These are phyloP conservation scores for Umbelopsis sp. DNA, from an alignment of 192 early-diverging fungal genomes.

Conservation along the genomic window DNA sequence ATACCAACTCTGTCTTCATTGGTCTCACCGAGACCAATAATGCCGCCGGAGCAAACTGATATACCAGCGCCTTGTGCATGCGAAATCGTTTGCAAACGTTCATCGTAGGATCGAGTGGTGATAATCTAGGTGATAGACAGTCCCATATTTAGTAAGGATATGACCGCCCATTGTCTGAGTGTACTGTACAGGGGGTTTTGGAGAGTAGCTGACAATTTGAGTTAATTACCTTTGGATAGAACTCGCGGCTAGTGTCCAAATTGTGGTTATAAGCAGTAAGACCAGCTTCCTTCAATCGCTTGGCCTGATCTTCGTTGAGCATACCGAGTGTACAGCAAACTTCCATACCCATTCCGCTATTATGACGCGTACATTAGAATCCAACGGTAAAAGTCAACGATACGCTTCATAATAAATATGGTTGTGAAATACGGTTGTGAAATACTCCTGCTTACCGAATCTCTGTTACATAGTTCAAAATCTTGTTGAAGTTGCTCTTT, in stretches of 20 bases:
- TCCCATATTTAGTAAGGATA: neutral
- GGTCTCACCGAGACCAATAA: constrained; percentile 81
- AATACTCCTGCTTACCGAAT: constrained; percentile 56
- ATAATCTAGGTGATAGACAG: constrained; percentile 53
- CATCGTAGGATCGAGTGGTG: constrained; percentile 80
- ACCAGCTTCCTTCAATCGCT: constrained; percentile 78
- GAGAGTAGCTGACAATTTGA: no score
- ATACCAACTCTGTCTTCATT: constrained; percentile 73
- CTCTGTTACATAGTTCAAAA: constrained; percentile 71
- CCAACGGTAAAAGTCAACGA: neutral
- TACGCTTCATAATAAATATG: neutral
- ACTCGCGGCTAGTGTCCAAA: constrained; percentile 78
- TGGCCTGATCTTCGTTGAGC: constrained; percentile 72
- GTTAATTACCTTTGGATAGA: constrained; percentile 62
- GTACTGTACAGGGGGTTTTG: neutral
- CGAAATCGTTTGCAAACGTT: constrained; percentile 72
- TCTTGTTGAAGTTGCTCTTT: constrained; percentile 82
- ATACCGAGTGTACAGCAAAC: constrained; percentile 87
- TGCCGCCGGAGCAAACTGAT: constrained; percentile 82
- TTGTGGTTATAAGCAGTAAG: constrained; percentile 90
- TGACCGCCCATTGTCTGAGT: neutral
- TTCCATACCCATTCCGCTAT: constrained; percentile 81
- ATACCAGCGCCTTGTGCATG: constrained; percentile 78
- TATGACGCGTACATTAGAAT: neutral
- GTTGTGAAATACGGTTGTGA: no score